phyloP scores from a whole-genome alignment of 2,329 filamentous ascomycete genomes.

The Xylaria sp. region DNA sequence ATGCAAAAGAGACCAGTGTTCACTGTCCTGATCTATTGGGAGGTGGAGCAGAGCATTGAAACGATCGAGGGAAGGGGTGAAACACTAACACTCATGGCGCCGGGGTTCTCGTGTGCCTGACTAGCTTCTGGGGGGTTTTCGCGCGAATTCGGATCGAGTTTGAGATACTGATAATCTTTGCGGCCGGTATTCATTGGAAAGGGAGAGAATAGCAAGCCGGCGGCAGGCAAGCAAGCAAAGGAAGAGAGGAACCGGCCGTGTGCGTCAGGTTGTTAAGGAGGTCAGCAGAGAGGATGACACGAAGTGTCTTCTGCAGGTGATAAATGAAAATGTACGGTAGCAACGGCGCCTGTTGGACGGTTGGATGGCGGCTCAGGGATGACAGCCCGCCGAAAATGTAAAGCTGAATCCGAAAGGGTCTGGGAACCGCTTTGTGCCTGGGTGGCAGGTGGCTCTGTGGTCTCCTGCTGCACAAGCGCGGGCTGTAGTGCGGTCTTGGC shows the following conservation, averaged over 20 bases:
- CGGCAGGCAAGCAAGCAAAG: no score
- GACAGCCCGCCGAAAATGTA: background rate
- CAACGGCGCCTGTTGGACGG: background rate
- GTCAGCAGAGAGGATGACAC: no score
- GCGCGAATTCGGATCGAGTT: no score
- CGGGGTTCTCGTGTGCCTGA: conserved; percentile 14
- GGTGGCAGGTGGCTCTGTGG: background rate
- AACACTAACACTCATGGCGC: conserved; percentile 54
- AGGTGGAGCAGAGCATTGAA: conserved; percentile 27
- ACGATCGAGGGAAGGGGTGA: conserved; percentile 34
- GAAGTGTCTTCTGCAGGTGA: no score
- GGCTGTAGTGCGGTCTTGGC: no score
- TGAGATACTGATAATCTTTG: no score
- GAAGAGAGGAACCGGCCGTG: no score
- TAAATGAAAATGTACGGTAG: background rate
- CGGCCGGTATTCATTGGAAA: no score
- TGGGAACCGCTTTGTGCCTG: background rate
- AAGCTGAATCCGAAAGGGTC: conserved; percentile 20
- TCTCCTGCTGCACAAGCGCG: background rate
- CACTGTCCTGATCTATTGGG: conserved; percentile 5
- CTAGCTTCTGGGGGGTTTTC: no score
- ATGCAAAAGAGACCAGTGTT: conserved; percentile 3
- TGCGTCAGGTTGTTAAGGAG: no score
- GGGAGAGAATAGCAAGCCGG: no score
- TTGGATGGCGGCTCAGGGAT: background rate